phyloP scores from a whole-genome alignment of 2,329 filamentous ascomycete species.

The Fusarium newnesense region DNA sequence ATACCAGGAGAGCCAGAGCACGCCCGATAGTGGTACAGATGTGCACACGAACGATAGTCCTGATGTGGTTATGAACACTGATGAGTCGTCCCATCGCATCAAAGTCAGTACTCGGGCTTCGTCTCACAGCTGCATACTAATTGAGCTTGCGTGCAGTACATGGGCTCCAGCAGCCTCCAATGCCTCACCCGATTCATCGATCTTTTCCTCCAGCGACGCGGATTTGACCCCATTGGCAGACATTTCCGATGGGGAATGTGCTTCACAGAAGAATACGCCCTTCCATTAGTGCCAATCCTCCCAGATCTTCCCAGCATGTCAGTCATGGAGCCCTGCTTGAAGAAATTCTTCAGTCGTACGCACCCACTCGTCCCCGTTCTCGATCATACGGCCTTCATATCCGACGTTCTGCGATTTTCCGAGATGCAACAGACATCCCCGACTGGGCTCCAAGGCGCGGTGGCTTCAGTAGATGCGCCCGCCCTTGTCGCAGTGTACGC shows the following conservation, averaged over 20 bases:
- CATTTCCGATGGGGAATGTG: constrained; percentile 39
- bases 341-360: constrained; percentile 35
- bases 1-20: constrained; percentile 26
- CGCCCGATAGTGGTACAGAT: constrained; percentile 19
- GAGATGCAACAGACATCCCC: constrained; percentile 27
- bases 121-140: background rate
- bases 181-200: constrained; percentile 34
- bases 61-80: constrained; percentile 36
- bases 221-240: constrained; percentile 28
- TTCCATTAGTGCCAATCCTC: constrained; percentile 23
- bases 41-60: constrained; percentile 32
- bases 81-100: constrained; percentile 37
- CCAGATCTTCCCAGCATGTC: constrained; percentile 30
- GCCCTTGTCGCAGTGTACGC: constrained; percentile 26
- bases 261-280: constrained; percentile 32
- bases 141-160: constrained; percentile 26
- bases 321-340: constrained; percentile 33
- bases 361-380: constrained; percentile 32
- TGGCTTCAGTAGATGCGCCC: constrained; percentile 23
- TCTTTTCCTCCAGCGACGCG: constrained; percentile 30
- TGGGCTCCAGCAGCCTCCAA: constrained; percentile 37
- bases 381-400: constrained; percentile 28
- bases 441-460: constrained; percentile 17
- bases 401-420: constrained; percentile 26
- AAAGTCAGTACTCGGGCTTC: constrained; percentile 15